phyloP scores from a whole-genome alignment of 768 basidiomycete genomes.

The Lentinula aciculospora region DNA sequence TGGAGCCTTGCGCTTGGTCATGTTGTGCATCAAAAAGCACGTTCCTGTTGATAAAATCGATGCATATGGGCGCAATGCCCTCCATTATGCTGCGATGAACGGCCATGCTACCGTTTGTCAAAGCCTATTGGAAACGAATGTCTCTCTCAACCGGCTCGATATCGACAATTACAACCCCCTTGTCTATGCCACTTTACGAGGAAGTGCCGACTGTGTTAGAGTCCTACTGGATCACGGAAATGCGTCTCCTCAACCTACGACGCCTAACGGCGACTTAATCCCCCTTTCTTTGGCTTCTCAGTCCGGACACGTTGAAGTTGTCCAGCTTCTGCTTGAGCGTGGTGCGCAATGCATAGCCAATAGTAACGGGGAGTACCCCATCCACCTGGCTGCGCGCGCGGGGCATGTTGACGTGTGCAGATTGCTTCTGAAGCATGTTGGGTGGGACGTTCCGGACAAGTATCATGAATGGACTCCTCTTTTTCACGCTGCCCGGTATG shows the following conservation, averaged over 20 bases:
- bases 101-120: slow-evolving; percentile 75
- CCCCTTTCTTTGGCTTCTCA: slow-evolving; percentile 91
- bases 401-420: slow-evolving; percentile 85
- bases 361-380: slow-evolving; percentile 94
- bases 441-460: slow-evolving; percentile 88
- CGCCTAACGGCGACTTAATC: slow-evolving; percentile 62
- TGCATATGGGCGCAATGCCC: slow-evolving; percentile 85
- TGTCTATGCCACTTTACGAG: slow-evolving; percentile 87
- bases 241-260: slow-evolving; percentile 54
- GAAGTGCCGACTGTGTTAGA: slow-evolving; percentile 75
- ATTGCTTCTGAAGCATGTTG: slow-evolving; percentile 66
- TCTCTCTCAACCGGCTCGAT: slow-evolving; percentile 69
- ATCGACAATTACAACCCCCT: slow-evolving; percentile 94
- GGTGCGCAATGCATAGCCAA: slow-evolving; percentile 81
- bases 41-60: slow-evolving; percentile 74
- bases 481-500: slow-evolving; percentile 90
- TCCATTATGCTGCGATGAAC: slow-evolving; percentile 96
- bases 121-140: slow-evolving; percentile 63
- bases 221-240: slow-evolving; percentile 75
- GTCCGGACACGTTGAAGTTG: slow-evolving; percentile 82
- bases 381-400: slow-evolving; percentile 91
- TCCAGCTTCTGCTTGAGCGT: slow-evolving; percentile 65
- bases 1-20: slow-evolving; percentile 71
- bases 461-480: slow-evolving; percentile 98
- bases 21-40: slow-evolving; percentile 71